Percentiles rank a stretch among this genome's conserved stretches.
Conservation (phyloP, 176 grass and related monocot species). For the Ampelocalamus luodianensis region DNA sequence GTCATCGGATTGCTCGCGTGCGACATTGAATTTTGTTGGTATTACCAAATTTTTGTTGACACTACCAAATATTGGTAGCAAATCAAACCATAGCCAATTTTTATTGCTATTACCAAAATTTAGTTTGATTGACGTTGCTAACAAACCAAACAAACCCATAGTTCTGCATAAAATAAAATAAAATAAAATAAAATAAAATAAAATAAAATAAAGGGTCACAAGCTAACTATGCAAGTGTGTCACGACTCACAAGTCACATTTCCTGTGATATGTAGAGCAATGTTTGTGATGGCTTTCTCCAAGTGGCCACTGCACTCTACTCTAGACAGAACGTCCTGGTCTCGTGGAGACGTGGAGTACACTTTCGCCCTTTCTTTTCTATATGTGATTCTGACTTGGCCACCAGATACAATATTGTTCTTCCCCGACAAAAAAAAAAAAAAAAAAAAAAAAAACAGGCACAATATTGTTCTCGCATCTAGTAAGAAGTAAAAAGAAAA, state of each 20-base stretch:
- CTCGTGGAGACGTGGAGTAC: background rate
- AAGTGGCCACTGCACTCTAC: too few relatives aligned
- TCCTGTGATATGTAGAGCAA: background rate
- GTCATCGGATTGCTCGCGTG: too few relatives aligned
- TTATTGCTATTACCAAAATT: too few relatives aligned
- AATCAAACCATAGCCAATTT: too few relatives aligned
- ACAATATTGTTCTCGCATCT: background rate
- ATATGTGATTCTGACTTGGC: background rate
- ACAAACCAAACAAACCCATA: background rate
- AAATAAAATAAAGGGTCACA: constrained; percentile 4
- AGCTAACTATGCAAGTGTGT: background rate
- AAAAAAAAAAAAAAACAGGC: background rate
- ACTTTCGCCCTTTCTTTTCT: background rate
- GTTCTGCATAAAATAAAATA: background rate
- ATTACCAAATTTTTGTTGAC: too few relatives aligned
- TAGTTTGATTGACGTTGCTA: too few relatives aligned
- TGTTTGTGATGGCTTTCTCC: background rate
- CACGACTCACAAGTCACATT: constrained; percentile 3
- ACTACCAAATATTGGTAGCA: too few relatives aligned
- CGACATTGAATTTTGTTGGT: too few relatives aligned
- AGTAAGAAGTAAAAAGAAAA: background rate
- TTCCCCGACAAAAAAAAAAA: too few relatives aligned
- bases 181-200: too few relatives aligned
- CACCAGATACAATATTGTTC: background rate
- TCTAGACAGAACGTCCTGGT: too few relatives aligned